Conservation (phyloP, 2,329 filamentous ascomycete species). For the Neoscytalidium dimidiatum region DNA sequence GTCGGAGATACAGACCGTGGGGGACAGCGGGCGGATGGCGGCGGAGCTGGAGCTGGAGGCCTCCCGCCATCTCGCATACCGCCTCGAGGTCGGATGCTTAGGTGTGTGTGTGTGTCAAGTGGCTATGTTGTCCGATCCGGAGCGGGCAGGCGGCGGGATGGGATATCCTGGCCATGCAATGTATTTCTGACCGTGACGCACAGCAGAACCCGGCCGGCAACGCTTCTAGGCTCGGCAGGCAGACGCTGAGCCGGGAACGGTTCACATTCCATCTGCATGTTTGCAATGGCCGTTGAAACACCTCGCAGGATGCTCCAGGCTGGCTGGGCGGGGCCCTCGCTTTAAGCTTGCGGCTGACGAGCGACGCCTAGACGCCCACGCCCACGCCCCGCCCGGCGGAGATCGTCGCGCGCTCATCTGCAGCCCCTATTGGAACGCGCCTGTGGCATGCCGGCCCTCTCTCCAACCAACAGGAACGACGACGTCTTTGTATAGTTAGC, state of each 20-base stretch:
- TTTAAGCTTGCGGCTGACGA: slow-evolving; percentile 1
- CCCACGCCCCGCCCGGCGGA: not conserved
- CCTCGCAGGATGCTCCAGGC: not conserved
- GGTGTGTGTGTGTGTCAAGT: not conserved
- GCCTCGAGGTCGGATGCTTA: slow-evolving; percentile 1
- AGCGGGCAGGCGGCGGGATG: not conserved
- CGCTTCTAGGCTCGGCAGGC: not conserved
- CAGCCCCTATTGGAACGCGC: slow-evolving; percentile 12
- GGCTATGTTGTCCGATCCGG: not conserved
- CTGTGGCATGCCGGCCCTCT: not conserved
- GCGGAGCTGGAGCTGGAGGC: slow-evolving; percentile 5
- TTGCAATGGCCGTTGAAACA: not conserved
- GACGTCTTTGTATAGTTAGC: not conserved
- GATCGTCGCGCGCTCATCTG: not conserved
- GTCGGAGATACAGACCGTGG: not conserved
- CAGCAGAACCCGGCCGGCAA: not conserved
- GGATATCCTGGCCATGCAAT: not conserved
- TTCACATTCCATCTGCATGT: not conserved
- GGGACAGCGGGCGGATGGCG: not conserved
- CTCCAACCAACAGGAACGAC: not conserved
- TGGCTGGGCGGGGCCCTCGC: not conserved
- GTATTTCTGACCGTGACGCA: not conserved
- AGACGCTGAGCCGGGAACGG: not conserved
- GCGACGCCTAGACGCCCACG: not conserved
- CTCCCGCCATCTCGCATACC: not conserved